Evolutionary conservation across 2,329 filamentous ascomycete genomes (phyloP), one percentile per base, ranked within the genome.

Genomic region (Ascocoryne sarcoides): DNA sequence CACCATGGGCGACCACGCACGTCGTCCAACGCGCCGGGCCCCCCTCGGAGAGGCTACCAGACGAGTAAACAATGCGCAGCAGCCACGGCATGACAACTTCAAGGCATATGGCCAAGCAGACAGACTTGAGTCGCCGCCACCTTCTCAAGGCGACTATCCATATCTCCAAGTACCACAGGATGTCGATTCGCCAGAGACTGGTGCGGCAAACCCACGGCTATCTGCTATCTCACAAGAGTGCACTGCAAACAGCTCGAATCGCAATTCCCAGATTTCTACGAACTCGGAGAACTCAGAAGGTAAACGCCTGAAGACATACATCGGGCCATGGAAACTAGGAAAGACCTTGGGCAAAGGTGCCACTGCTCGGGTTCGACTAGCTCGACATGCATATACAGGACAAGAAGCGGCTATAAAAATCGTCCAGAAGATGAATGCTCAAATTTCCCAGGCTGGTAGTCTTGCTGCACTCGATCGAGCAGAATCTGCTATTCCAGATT

Each of bases 321-420:
- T 98, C 54, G 92, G 92, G 0, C 90, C 90, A 50, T 98, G 92
- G 92, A 80, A 90, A 50, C 67, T 98, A 3, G 92, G 92, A 5
- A 87, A 77, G 60, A 94, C 85, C 1, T 71, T 98, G 19, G 92
- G 92, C 0, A 84, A 86, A 53, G 92, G 92, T 3, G 88, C 89
- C 2, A 94, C 87, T 36, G 90, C 88, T 10, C 78, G 86, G 19
- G 92, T 98, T 12, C 76, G 90, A 40, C 69, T 92, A 26, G 93
- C 90, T 16, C 79, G 86, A 47, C 89, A 98, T 64, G 73, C 71
- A 17, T 64, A 77, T 16, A 92, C 87, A 3, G 77, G 84, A 8
- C 82, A 95, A 55, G 72, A 82, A 36, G 92, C 88, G 3, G 92
- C 92, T 2, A 84, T 95, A 58, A 98, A 98, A 68, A 96, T 98